Evolutionary conservation across 345 rosid species (phyloP).

Genomic region (Cochlearia excelsa): DNA sequence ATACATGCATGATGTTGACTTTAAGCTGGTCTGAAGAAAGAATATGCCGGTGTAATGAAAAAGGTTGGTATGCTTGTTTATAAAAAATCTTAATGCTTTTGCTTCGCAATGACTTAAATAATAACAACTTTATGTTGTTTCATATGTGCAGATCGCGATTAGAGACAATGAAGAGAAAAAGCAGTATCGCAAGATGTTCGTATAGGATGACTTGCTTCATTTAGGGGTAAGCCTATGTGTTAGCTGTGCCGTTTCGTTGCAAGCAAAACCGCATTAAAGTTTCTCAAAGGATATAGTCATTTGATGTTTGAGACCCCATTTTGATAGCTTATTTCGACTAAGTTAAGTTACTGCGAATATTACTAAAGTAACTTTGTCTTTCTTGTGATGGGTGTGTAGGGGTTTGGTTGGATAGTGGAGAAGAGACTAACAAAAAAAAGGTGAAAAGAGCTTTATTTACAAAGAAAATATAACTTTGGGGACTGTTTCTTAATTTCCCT

Average conservation of each 20-base stretch:
- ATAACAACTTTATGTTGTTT: constrained; percentile 9
- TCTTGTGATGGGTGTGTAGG: constrained; percentile 20
- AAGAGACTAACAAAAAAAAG: constrained; percentile 33
- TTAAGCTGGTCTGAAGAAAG: constrained; percentile 84
- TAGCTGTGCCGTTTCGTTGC: neutral
- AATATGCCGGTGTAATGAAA: constrained; percentile 71
- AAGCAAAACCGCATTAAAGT: neutral
- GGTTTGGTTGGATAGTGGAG: constrained; percentile 35
- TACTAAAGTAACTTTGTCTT: neutral
- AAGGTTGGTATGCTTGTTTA: constrained; percentile 50
- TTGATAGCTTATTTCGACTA: neutral
- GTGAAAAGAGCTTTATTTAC: constrained; percentile 24
- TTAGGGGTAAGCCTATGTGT: constrained; percentile 25
- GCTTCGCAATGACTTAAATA: neutral
- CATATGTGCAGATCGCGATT: constrained; percentile 54
- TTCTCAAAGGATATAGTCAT: neutral
- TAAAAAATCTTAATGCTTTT: neutral
- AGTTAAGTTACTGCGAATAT: neutral
- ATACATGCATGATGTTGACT: constrained; percentile 5
- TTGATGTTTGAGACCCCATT: constrained; percentile 2
- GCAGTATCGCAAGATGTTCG: constrained; percentile 76
- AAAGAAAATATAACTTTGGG: constrained; percentile 18
- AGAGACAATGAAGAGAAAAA: constrained; percentile 65
- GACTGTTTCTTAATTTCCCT: constrained; percentile 23
- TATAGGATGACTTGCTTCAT: constrained; percentile 26